These are phyloP conservation scores for Phytophthora colocasiae DNA, from an alignment of 352 stramenopile genomes.

Conservation along the genomic window DNA sequence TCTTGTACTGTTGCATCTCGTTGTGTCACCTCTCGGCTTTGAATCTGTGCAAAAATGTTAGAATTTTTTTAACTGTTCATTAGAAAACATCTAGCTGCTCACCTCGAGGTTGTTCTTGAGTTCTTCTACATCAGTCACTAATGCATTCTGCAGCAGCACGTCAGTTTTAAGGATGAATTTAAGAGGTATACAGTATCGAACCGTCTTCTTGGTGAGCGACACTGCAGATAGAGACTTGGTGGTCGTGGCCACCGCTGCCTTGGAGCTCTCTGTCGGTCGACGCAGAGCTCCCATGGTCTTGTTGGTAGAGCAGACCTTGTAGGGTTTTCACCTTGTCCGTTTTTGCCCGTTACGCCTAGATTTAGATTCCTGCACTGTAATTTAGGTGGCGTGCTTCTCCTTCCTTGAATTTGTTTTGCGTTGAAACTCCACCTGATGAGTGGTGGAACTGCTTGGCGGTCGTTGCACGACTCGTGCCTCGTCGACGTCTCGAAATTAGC, in stretches of 20 bases:
- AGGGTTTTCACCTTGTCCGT: constrained; percentile 6
- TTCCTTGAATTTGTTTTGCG: neutral
- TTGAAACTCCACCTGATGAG: too few species aligned
- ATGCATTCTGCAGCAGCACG: constrained; percentile 42
- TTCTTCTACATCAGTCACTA: constrained; percentile 61
- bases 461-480: too few species aligned
- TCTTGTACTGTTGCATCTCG: constrained; percentile 59
- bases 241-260: constrained; percentile 46
- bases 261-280: constrained; percentile 56
- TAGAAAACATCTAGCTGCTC: neutral
- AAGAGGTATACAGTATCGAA: constrained; percentile 6
- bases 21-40: constrained; percentile 52
- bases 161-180: neutral
- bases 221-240: constrained; percentile 64
- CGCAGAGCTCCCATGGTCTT: constrained; percentile 33
- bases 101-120: constrained; percentile 68
- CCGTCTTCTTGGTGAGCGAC: constrained; percentile 69
- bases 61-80: neutral
- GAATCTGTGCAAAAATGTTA: constrained; percentile 37
- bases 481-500: too few species aligned
- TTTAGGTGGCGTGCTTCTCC: constrained; percentile 6
- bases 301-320: neutral
- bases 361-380: neutral
- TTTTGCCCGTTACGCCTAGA: constrained; percentile 16
- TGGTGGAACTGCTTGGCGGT: too few species aligned